These are phyloP conservation scores for Cryptococcus wingfieldii DNA, from an alignment of 1,284 basidiomycete species.

Conservation along the genomic window DNA sequence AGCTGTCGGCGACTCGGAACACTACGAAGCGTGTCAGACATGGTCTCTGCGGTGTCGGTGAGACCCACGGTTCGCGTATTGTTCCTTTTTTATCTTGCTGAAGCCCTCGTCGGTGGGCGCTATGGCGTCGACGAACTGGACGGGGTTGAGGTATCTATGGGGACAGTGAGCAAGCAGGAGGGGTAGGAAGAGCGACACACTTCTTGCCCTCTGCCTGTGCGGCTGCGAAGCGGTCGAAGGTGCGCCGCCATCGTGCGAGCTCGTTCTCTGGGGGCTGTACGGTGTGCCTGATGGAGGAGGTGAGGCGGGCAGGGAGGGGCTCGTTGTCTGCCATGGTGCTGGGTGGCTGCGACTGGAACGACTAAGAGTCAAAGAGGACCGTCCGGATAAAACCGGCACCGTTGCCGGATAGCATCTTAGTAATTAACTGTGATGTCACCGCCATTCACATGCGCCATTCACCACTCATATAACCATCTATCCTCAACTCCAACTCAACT, in stretches of 20 bases:
- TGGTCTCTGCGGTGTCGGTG: not conserved
- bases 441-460: no score
- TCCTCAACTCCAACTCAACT: no score
- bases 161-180: not conserved
- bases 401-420: no score
- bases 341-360: no score
- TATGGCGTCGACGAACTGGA: constrained; percentile 88
- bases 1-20: constrained; percentile 82
- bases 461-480: constrained; percentile 55
- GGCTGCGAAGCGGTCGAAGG: constrained; percentile 76
- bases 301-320: constrained; percentile 14
- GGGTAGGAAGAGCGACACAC: constrained; percentile 54
- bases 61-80: constrained; percentile 64
- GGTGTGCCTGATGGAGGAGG: constrained; percentile 27
- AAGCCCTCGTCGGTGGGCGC: constrained; percentile 73
- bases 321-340: constrained; percentile 16
- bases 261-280: constrained; percentile 73
- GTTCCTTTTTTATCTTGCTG: constrained; percentile 73
- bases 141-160: constrained; percentile 66
- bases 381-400: no score
- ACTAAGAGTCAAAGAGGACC: no score
- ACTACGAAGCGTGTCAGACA: constrained; percentile 49
- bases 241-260: constrained; percentile 76
- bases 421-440: no score
- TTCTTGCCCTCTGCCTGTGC: constrained; percentile 67